phyloP scores from a whole-genome alignment of 371 early-diverging fungal species.

The Rhizopus arrhizus region DNA sequence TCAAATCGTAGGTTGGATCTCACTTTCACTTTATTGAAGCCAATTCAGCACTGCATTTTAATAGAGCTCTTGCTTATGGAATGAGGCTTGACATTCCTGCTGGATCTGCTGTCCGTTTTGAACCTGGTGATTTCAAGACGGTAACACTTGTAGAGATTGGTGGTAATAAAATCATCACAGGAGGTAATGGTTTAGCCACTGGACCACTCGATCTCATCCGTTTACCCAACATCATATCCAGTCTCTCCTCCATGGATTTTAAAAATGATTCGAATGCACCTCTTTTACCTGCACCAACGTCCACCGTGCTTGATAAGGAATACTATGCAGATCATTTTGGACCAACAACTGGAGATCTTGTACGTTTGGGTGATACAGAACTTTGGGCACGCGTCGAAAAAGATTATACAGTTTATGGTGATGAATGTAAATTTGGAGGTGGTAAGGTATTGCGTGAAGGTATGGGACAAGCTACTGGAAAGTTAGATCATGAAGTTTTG shows the following conservation, averaged over 20 bases:
- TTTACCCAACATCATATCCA: slow-evolving; percentile 49
- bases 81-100: slow-evolving; percentile 88
- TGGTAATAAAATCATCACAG: slow-evolving; percentile 78
- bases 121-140: slow-evolving; percentile 82
- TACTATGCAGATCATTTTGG: slow-evolving; percentile 89
- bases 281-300: slow-evolving; percentile 30
- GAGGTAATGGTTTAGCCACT: slow-evolving; percentile 82
- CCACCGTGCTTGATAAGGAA: slow-evolving; percentile 70
- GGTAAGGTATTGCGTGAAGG: slow-evolving; percentile 90
- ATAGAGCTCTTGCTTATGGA: slow-evolving; percentile 82
- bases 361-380: slow-evolving; percentile 83
- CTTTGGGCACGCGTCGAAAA: slow-evolving; percentile 86
- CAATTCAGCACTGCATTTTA: slow-evolving; percentile 78
- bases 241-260: slow-evolving; percentile 57
- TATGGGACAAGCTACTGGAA: slow-evolving; percentile 83
- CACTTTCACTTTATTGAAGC: slow-evolving; percentile 94
- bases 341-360: slow-evolving; percentile 87
- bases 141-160: slow-evolving; percentile 82
- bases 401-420: slow-evolving; percentile 88
- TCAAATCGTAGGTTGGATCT: slow-evolving; percentile 66
- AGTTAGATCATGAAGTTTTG: slow-evolving; percentile 66
- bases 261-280: slow-evolving; percentile 59
- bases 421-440: slow-evolving; percentile 88
- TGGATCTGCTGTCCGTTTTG: slow-evolving; percentile 75
- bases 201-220: slow-evolving; percentile 65